Conservation (phyloP, 345 rosid genomes). For the Abelmoschus esculentus region DNA sequence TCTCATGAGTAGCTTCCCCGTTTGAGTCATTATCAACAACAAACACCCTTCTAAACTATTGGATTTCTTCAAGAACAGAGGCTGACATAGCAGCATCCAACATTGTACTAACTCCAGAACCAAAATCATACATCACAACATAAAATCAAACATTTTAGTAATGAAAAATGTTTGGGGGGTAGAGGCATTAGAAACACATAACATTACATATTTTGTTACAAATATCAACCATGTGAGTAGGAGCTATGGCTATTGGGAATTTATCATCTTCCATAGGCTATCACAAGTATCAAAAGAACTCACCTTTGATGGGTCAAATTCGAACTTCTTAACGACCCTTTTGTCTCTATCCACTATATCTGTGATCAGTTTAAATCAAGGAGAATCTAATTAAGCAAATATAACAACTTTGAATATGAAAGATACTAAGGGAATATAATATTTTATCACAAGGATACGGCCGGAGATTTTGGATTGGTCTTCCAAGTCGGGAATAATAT, state of each 20-base stretch:
- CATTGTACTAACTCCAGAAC: background rate
- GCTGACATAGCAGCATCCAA: background rate
- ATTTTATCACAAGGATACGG: slow-evolving; percentile 53
- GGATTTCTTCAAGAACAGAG: background rate
- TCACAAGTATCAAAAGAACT: slow-evolving; percentile 27
- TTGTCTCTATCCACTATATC: slow-evolving; percentile 66
- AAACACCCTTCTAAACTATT: background rate
- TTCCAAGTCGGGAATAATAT: slow-evolving; percentile 62
- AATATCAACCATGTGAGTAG: background rate
- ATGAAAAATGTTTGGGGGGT: background rate
- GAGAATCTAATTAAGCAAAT: slow-evolving; percentile 15
- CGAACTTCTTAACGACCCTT: slow-evolving; percentile 50
- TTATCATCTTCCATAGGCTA: slow-evolving; percentile 66
- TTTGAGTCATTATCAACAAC: too few species aligned
- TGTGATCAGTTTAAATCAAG: slow-evolving; percentile 36
- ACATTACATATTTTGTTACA: background rate
- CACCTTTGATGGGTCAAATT: slow-evolving; percentile 34
- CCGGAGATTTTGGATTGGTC: slow-evolving; percentile 56
- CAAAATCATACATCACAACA: background rate
- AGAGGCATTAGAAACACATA: background rate
- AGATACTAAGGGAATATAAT: background rate
- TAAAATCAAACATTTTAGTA: background rate
- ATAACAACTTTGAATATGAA: slow-evolving; percentile 1
- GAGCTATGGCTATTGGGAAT: slow-evolving; percentile 23
- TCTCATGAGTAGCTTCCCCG: too few species aligned